A percentile compares a stretch with the other conserved stretches of the same genome.
These are phyloP conservation scores for Coniophora puteana DNA, from an alignment of 1,284 basidiomycete genomes.

Conservation along the genomic window DNA sequence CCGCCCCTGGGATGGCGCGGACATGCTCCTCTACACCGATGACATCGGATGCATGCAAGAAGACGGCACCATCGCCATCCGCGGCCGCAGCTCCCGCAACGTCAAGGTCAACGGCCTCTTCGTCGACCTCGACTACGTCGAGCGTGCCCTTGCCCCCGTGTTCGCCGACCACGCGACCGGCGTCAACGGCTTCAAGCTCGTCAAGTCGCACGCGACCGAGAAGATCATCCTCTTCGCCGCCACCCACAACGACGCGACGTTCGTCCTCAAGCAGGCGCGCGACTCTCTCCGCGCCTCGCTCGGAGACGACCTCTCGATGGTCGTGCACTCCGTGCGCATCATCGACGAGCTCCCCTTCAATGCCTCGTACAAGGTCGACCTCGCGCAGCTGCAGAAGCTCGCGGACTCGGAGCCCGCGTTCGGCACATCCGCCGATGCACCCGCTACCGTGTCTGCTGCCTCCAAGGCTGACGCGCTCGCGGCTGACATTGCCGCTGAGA, in stretches of 20 bases:
- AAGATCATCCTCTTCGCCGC: conserved; percentile 19
- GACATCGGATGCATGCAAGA: conserved; percentile 24
- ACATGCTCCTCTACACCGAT: conserved; percentile 24
- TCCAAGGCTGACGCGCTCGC: conserved; percentile 14
- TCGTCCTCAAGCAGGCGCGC: conserved; percentile 21
- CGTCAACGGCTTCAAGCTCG: conserved; percentile 19
- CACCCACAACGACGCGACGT: conserved; percentile 15
- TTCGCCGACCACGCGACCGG: conserved; percentile 14
- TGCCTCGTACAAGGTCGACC: conserved; percentile 24
- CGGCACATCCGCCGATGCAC: conserved; percentile 9
- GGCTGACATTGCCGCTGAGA: conserved; percentile 16
- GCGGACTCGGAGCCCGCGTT: conserved; percentile 12
- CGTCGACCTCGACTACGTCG: conserved; percentile 24
- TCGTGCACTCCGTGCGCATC: conserved; percentile 17
- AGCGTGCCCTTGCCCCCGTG: conserved; percentile 21
- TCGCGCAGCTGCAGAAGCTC: conserved; percentile 18
- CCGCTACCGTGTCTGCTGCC: not conserved
- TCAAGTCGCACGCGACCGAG: conserved; percentile 20
- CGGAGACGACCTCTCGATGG: conserved; percentile 18
- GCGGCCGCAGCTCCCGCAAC: conserved; percentile 24
- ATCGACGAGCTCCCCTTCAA: conserved; percentile 26
- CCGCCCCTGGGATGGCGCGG: conserved; percentile 19
- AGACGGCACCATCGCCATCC: conserved; percentile 24
- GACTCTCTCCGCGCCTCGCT: conserved; percentile 14
- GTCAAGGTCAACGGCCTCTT: conserved; percentile 26